phyloP scores from a whole-genome alignment of 495 filamentous ascomycete genomes.

The Lepraria neglecta region DNA sequence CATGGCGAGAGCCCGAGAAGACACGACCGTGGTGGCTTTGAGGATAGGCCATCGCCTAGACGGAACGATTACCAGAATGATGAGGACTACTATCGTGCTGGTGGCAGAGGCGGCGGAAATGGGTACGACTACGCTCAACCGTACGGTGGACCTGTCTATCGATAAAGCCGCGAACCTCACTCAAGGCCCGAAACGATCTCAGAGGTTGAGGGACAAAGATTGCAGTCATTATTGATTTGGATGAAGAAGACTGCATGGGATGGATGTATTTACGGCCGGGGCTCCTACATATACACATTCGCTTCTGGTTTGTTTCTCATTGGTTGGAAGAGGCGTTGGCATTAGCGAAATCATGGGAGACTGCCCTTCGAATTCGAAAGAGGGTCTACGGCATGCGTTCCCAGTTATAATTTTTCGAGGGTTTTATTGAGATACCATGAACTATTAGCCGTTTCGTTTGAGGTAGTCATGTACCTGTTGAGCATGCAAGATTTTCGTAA shows the following conservation, averaged over 20 bases:
- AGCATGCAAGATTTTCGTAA: too few relatives aligned
- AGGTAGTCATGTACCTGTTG: constrained; percentile 1
- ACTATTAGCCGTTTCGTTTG: constrained; percentile 2
- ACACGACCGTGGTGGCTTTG: constrained; percentile 24
- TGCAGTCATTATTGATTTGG: too few relatives aligned
- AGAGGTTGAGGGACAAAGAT: too few relatives aligned
- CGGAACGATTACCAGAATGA: constrained; percentile 24
- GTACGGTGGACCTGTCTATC: constrained; percentile 24
- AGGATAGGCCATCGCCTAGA: constrained; percentile 2
- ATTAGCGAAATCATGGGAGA: too few relatives aligned
- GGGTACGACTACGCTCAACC: constrained; percentile 26
- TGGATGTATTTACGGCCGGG: neutral
- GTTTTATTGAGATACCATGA: constrained; percentile 16
- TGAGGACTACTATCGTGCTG: constrained; percentile 27
- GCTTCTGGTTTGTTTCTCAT: neutral
- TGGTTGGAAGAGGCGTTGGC: too few relatives aligned
- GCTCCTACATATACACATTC: constrained; percentile 8
- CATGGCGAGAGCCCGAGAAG: constrained; percentile 30
- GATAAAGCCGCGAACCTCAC: neutral
- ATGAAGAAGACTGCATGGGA: neutral
- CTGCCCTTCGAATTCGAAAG: too few relatives aligned
- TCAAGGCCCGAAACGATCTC: too few relatives aligned
- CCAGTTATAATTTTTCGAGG: too few relatives aligned
- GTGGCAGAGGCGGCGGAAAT: constrained; percentile 21
- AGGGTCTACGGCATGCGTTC: too few relatives aligned